Base-by-base conservation (phyloP, 805 yeast species). In the Yarrowia sp. region DNA sequence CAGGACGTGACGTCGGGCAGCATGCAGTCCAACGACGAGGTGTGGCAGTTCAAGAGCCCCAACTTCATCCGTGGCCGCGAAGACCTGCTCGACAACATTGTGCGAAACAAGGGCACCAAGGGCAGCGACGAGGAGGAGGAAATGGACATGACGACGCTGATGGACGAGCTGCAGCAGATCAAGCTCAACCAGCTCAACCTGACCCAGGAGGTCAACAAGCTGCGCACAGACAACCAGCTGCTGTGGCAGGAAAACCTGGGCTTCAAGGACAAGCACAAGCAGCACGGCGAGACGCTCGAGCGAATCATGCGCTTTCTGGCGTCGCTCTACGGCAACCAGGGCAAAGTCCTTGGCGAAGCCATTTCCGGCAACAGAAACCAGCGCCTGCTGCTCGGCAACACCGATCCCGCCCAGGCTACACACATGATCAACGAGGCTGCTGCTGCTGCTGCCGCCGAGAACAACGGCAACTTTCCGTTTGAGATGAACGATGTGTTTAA, bases 231-330 rank as follows among this genome's bases (percentile, higher is more conserved):
- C 73, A 95, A 93, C 76, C 93, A 90, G 73, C 75, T 90, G 71
- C 77, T 95, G 49, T 95, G 99, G 99, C 87, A 88, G 67, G 98
- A 95, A 73, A 88, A 91, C 71, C 86, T 82, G 73, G 77, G 86
- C 66, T 87, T 93, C 6, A 81, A 98, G 63, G 98, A 93, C 73
- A 83, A 92, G 68, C 90, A 92, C 74, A 85, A 88, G 70, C 82
- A 86, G 35, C 98, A 95, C 73, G 86, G 93, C 43, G 93, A 89
- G 67, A 90, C 97, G 22, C 80, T 95, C 65, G 96, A 92, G 68
- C 88, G 90, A 68, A 93, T 95, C 59, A 77, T 95, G 70, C 84
- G 95, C 70, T 93, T 95, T 69, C 79, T 95, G 71, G 96, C 97
- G 2, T 84, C 92, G 6, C 82, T 93, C 3, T 89, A 88, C 71